Conservation (phyloP, 1,284 basidiomycete genomes). For the Ganoderma sinense region DNA sequence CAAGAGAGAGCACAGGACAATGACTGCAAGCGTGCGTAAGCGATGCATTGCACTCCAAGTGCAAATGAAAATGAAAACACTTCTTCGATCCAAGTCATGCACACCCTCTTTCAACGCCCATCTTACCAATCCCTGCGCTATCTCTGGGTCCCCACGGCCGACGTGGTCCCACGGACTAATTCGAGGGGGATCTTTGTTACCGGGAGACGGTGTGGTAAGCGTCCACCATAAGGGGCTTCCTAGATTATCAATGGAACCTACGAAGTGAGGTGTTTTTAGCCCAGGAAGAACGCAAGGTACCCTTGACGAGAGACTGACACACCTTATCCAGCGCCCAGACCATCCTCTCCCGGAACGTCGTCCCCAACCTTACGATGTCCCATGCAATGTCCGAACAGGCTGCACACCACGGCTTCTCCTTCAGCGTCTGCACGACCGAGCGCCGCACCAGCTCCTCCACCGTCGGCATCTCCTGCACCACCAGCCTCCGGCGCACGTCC, state of each 20-base stretch:
- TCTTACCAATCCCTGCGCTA: too few species aligned
- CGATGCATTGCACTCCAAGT: too few species aligned
- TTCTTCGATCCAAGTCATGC: too few species aligned
- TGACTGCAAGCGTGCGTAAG: too few species aligned
- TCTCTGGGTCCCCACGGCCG: too few species aligned
- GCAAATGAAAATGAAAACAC: too few species aligned
- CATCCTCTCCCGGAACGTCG: not conserved
- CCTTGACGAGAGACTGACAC: not conserved
- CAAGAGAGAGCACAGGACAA: too few species aligned
- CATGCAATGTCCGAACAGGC: not conserved
- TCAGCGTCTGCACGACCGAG: not conserved
- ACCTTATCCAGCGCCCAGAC: not conserved
- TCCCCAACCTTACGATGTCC: constrained; percentile 1
- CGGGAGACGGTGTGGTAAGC: not conserved
- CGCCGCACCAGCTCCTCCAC: not conserved
- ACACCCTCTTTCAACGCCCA: too few species aligned
- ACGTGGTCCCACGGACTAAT: too few species aligned
- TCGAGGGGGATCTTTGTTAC: too few species aligned
- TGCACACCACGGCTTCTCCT: constrained; percentile 1
- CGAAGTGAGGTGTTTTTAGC: not conserved
- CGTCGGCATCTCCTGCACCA: not conserved
- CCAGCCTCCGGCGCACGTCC: not conserved
- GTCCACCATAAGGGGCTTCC: not conserved
- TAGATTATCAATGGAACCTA: not conserved
- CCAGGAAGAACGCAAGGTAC: not conserved